Evolutionary conservation across 2,329 filamentous ascomycete species (phyloP).

Genomic region (Lecanicillium sp.): DNA sequence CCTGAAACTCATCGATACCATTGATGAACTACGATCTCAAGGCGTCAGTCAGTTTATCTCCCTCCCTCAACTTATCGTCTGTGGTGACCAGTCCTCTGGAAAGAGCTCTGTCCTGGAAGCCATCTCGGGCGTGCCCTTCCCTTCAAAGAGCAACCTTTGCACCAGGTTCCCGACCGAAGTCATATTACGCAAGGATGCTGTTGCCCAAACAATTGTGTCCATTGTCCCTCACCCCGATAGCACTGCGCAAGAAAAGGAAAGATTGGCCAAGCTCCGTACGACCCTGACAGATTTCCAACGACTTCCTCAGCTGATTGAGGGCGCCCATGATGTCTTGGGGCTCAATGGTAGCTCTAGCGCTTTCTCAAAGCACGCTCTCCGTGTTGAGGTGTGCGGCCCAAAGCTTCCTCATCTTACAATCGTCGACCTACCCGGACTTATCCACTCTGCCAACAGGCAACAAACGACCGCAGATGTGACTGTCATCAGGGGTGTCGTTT

Average conservation of each 20-base stretch:
- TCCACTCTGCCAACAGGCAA: slow-evolving; percentile 25
- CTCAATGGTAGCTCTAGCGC: slow-evolving; percentile 12
- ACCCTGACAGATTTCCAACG: slow-evolving; percentile 24
- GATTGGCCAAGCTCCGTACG: slow-evolving; percentile 11
- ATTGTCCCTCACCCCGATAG: slow-evolving; percentile 13
- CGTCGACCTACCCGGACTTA: slow-evolving; percentile 40
- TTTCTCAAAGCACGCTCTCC: slow-evolving; percentile 17
- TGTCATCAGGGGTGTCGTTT: slow-evolving; percentile 26
- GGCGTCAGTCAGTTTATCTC: slow-evolving; percentile 27
- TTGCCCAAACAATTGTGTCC: slow-evolving; percentile 13
- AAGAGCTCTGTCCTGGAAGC: slow-evolving; percentile 53
- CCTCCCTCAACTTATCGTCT: slow-evolving; percentile 44
- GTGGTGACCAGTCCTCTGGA: slow-evolving; percentile 46
- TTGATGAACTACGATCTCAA: slow-evolving; percentile 26
- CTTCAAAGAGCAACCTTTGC: slow-evolving; percentile 41
- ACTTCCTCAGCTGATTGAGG: slow-evolving; percentile 37
- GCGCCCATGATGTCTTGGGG: slow-evolving; percentile 40
- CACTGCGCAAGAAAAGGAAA: not conserved
- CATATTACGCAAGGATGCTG: slow-evolving; percentile 29
- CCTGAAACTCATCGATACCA: slow-evolving; percentile 25
- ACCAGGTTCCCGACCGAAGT: slow-evolving; percentile 50
- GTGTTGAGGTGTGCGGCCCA: slow-evolving; percentile 16
- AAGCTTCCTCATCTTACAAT: slow-evolving; percentile 31
- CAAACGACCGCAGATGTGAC: slow-evolving; percentile 24
- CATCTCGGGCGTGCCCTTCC: slow-evolving; percentile 47